Base-by-base conservation (phyloP, 768 basidiomycete genomes). In the Tubosaeta brunneosetosa region DNA sequence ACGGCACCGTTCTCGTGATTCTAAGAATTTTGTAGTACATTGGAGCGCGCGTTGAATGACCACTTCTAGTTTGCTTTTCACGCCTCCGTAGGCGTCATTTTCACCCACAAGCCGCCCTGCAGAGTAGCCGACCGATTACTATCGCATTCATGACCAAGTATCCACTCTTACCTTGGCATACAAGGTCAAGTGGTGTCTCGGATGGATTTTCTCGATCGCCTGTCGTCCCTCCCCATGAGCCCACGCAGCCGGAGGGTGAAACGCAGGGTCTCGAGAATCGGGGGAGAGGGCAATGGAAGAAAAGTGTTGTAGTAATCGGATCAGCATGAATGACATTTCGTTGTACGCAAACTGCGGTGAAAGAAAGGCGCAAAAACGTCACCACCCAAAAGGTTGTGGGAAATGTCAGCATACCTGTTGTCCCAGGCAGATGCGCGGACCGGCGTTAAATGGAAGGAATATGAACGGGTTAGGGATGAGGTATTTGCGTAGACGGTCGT, bases 21-120 rank as follows among this genome's bases (percentile, higher is more conserved):
- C 29, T 9, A 29, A 29, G 29, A 29, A 29, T 29, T 2, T 9
- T 29, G 9, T 29, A 9, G 29, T 29, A 9, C 9, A 29, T 22
- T 4, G 9, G 29, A 6, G 29, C 9, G 9, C 29, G 6, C 22
- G 22, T 13, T 25, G 19, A 22, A 41, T 25, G 19, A 13, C 10
- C 8, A 8, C 37, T 38, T 8, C 16, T 9, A 6, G 17, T 17
- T 40, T 4, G 43, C 10, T n/a, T 16, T n/a, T 47, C 44, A 62
- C 3, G 10, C 22, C 3, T 71, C 67, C 1, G 55, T 62, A 41
- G 67, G 61, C 17, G 60, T 62, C 77, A 77, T 74, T 50, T 63
- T 73, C 29, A 76, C 68, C 77, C 78, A 78, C 19, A 79, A 54
- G 11, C 78, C 77, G 1, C 75, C 76, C 76, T 77, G 37, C 2